phyloP scores from a whole-genome alignment of 2,329 filamentous ascomycete species.

The Dothistroma pini region DNA sequence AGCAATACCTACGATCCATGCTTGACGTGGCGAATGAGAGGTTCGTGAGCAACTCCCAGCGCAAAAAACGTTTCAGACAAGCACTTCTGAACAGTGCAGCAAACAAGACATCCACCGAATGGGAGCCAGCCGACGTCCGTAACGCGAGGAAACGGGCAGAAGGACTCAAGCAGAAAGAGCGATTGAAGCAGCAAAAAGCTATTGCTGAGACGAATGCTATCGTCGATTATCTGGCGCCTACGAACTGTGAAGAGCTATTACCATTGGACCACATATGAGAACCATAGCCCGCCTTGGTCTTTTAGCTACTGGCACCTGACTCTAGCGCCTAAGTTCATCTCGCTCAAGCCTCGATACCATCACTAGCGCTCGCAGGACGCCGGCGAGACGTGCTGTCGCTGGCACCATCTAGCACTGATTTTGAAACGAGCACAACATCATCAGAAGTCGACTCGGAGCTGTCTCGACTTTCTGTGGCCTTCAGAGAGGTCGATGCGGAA shows the following conservation, averaged over 20 bases:
- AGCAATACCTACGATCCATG: conserved; percentile 64
- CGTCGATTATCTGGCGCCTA: background rate
- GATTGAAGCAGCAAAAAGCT: conserved; percentile 4
- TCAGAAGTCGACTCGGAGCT: conserved; percentile 2
- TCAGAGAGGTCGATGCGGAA: background rate
- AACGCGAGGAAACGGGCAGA: conserved; percentile 41
- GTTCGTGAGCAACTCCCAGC: conserved; percentile 64
- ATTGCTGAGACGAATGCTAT: background rate
- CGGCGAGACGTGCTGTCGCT: background rate
- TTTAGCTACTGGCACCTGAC: background rate
- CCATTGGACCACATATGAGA: background rate
- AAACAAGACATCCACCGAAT: conserved; percentile 24
- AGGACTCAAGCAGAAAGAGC: conserved; percentile 43
- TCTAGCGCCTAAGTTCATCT: too few relatives aligned
- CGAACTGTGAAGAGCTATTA: background rate
- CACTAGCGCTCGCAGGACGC: background rate
- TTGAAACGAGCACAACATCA: conserved; percentile 3
- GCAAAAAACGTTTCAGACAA: conserved; percentile 62
- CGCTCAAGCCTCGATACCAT: background rate
- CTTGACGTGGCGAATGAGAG: conserved; percentile 69
- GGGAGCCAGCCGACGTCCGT: conserved; percentile 41
- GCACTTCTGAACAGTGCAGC: conserved; percentile 45
- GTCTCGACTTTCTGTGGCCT: background rate
- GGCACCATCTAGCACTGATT: background rate
- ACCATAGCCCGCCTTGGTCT: background rate